Percentiles rank a stretch among this genome's conserved stretches.
These are phyloP conservation scores for Cordyceps cateniannulata DNA, from an alignment of 2,329 filamentous ascomycete genomes.

Conservation along the genomic window DNA sequence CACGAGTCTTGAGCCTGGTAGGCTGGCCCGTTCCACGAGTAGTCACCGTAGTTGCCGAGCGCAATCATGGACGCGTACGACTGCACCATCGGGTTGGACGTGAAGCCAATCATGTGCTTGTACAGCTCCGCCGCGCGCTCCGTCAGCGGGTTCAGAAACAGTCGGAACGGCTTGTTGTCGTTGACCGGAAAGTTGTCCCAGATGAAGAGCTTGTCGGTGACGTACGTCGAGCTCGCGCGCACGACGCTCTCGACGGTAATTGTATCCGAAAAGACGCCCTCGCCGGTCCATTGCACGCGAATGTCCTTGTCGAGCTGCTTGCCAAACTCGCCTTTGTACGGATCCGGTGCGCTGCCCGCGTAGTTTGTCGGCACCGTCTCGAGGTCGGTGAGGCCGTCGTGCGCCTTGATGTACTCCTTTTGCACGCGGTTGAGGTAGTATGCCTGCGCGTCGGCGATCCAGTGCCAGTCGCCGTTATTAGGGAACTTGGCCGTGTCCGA, in stretches of 20 bases:
- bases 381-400: conserved; percentile 12
- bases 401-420: conserved; percentile 13
- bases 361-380: conserved; percentile 16
- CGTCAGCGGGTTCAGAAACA: conserved; percentile 15
- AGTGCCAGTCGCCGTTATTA: conserved; percentile 4
- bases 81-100: conserved; percentile 16
- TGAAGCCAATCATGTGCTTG: conserved; percentile 15
- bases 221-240: conserved; percentile 11
- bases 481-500: conserved; percentile 10
- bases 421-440: conserved; percentile 16
- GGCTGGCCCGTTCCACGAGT: conserved; percentile 13
- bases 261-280: conserved; percentile 14
- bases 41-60: conserved; percentile 15
- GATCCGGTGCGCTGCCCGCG: conserved; percentile 10
- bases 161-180: conserved; percentile 11
- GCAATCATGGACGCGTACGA: conserved; percentile 15
- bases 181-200: conserved; percentile 18
- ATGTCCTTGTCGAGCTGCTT: conserved; percentile 11
- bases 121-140: conserved; percentile 12
- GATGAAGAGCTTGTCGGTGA: conserved; percentile 15
- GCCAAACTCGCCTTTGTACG: conserved; percentile 15
- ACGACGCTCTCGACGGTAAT: conserved; percentile 14
- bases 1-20: conserved; percentile 10
- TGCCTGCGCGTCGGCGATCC: conserved; percentile 12
- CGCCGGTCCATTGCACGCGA: conserved; percentile 15